Evolutionary conservation across 805 yeast species (phyloP), one percentile per base, ranked within the genome.

Genomic region (Teunomyces pallodes): DNA sequence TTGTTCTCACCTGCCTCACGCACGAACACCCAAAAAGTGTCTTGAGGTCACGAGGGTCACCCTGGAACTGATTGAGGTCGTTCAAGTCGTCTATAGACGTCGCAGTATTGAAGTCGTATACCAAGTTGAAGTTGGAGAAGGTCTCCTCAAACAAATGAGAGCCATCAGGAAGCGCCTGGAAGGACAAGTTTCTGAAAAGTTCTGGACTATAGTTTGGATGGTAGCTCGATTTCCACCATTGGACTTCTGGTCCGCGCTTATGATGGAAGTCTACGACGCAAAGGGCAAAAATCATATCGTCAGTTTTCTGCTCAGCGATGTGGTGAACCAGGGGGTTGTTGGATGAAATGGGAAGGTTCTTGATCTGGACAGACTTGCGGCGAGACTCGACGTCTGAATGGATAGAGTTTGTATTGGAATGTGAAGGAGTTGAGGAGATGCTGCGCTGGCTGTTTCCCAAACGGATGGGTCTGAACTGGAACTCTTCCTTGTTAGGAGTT

Each of bases 11-110:
- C 66, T 92, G 98, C 33, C 96, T 77, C 27, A 91, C 89, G 68
- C 99, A 94, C 0, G 96, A 85, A 52, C 96, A 88, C 1, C 96
- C 99, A 74, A 94, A 94, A n/a, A 90, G 66, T 0, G 99, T 94
- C 35, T 60, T 77, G 67, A 56, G 70, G 59, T 55, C 69, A 57
- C 64, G 70, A 54, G 60, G 79, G 63, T 60, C 81, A 4, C 69
- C 65, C 42, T 60, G 60, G 52, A 62, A 74, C 12, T 55, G 52
- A 38, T 62, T 62, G 29, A 66, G 58, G 49, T 67, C 74, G 6
- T 60, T 60, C 32, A 72, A 66, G 49, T 75, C 65, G 43, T 72
- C 82, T 14, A 83, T 79, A 9, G 81, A 72, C 24, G 57, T 57
- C 16, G 72, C 66, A 28, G 66, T 66, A 26, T 70, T 67, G 45